These are phyloP conservation scores for Suillus americanus DNA, from an alignment of 768 basidiomycete genomes.

Conservation along the genomic window DNA sequence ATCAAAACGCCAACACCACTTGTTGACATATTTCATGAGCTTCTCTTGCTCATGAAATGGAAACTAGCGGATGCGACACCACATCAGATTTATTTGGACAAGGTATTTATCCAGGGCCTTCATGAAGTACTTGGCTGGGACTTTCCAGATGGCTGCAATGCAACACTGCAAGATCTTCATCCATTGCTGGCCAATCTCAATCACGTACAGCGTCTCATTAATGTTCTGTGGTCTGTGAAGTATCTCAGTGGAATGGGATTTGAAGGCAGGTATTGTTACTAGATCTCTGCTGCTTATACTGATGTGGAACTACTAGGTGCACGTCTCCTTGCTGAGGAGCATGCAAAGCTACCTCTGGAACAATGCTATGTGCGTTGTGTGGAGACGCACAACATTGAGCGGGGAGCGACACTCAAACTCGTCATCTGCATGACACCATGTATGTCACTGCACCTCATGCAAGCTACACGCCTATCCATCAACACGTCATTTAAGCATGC, in stretches of 20 bases:
- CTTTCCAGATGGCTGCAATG: neutral
- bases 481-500: slow-evolving; percentile 18
- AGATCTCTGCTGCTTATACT: neutral
- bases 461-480: slow-evolving; percentile 7
- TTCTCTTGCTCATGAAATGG: slow-evolving; percentile 19
- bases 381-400: slow-evolving; percentile 9
- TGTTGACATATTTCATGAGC: slow-evolving; percentile 10
- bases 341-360: slow-evolving; percentile 3
- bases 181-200: slow-evolving; percentile 22
- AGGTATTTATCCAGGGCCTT: slow-evolving; percentile 20
- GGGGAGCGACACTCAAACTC: slow-evolving; percentile 10
- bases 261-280: slow-evolving; percentile 16
- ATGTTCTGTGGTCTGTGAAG: slow-evolving; percentile 12
- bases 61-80: slow-evolving; percentile 30
- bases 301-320: slow-evolving; percentile 4
- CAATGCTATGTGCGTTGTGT: slow-evolving; percentile 22
- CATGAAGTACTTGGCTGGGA: slow-evolving; percentile 18
- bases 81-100: slow-evolving; percentile 21
- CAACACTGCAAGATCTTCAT: slow-evolving; percentile 14
- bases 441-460: slow-evolving; percentile 19
- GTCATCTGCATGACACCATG: slow-evolving; percentile 25
- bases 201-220: slow-evolving; percentile 21
- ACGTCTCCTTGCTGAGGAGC: slow-evolving; percentile 7
- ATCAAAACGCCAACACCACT: slow-evolving; percentile 11
- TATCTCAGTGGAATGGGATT: slow-evolving; percentile 27